A percentile compares a stretch with the other conserved stretches of the same genome.
Conservation (phyloP, 352 stramenopile species). For the Sclerospora graminicola region DNA sequence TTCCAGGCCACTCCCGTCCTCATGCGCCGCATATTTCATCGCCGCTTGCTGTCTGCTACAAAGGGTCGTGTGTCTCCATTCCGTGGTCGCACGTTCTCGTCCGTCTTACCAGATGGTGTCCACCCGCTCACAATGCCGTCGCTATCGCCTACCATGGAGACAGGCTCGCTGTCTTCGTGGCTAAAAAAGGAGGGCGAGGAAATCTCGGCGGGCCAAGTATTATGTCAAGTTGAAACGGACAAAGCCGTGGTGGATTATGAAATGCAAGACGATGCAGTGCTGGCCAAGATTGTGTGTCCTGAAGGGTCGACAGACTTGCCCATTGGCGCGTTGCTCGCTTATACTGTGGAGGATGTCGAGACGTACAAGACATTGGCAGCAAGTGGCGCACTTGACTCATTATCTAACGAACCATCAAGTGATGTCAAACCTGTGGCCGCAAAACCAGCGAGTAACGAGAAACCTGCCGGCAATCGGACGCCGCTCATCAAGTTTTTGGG, state of each 20-base stretch:
- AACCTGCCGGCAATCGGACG: conserved; percentile 17
- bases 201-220: conserved; percentile 86
- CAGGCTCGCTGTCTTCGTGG: conserved; percentile 90
- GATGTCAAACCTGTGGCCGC: not conserved
- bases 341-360: conserved; percentile 90
- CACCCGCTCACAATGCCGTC: conserved; percentile 87
- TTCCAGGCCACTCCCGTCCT: not conserved
- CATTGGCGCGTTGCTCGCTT: conserved; percentile 89
- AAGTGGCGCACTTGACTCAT: conserved; percentile 42
- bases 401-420: conserved; percentile 15
- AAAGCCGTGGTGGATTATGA: conserved; percentile 99
- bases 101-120: conserved; percentile 56
- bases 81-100: conserved; percentile 30
- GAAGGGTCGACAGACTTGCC: conserved; percentile 84
- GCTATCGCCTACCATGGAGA: conserved; percentile 95
- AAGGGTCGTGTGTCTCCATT: conserved; percentile 10
- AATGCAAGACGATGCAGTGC: conserved; percentile 93
- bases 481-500: conserved; percentile 82
- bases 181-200: conserved; percentile 88
- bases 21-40: conserved; percentile 29
- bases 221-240: conserved; percentile 97
- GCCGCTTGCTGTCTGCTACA: conserved; percentile 18
- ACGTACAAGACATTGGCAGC: conserved; percentile 49
- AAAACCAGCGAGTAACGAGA: not conserved
- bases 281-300: conserved; percentile 90